phyloP scores from a whole-genome alignment of 2,329 filamentous ascomycete genomes.

The Cercospora sp. region DNA sequence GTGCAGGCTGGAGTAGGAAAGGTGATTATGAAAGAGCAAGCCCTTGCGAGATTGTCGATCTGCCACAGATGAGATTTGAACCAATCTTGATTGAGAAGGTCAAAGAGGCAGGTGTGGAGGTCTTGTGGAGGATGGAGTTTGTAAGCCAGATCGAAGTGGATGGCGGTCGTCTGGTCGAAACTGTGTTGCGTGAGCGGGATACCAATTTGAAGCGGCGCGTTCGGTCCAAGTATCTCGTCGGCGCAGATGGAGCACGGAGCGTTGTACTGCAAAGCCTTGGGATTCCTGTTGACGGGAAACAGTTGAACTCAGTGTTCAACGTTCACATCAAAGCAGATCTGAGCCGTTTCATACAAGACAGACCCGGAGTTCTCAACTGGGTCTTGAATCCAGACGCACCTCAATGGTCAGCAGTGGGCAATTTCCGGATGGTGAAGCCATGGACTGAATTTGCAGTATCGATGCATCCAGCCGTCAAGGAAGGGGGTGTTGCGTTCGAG shows the following conservation, averaged over 20 bases:
- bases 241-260: not conserved
- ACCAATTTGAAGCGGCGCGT: not conserved
- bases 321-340: slow-evolving; percentile 52
- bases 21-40: slow-evolving; percentile 40
- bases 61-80: slow-evolving; percentile 36
- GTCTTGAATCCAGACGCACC: slow-evolving; percentile 53
- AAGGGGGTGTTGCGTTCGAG: slow-evolving; percentile 38
- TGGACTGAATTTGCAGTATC: slow-evolving; percentile 61
- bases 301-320: slow-evolving; percentile 42
- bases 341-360: slow-evolving; percentile 38
- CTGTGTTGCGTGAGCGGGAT: not conserved
- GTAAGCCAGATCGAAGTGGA: not conserved
- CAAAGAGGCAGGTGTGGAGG: not conserved
- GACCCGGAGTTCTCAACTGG: slow-evolving; percentile 60
- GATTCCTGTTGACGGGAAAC: slow-evolving; percentile 48
- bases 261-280: slow-evolving; percentile 38
- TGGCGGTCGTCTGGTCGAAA: not conserved
- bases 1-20: slow-evolving; percentile 39
- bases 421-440: slow-evolving; percentile 60
- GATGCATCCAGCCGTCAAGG: slow-evolving; percentile 31
- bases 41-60: slow-evolving; percentile 39
- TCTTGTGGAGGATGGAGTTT: not conserved
- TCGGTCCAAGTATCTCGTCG: not conserved
- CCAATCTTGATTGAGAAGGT: not conserved
- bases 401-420: slow-evolving; percentile 49